Percentiles rank a stretch among this genome's conserved stretches.
Evolutionary conservation across 2,329 filamentous ascomycete species (phyloP).

Genomic region (Cladosporium sp.): DNA sequence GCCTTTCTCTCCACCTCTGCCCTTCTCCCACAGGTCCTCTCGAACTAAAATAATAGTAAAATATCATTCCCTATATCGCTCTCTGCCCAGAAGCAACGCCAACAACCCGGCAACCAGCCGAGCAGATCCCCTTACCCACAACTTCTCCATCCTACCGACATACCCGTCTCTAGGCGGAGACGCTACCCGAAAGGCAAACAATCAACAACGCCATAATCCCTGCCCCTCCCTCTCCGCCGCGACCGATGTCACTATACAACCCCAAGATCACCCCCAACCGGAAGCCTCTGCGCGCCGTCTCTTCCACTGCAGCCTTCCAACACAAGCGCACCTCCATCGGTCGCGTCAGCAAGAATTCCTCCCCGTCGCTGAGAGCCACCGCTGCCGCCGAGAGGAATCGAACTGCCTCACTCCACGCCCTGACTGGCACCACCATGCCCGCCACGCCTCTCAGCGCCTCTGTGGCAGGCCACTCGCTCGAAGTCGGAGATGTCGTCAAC

Average conservation of each 20-base stretch:
- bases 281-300: conserved; percentile 21
- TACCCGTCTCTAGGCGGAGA: not conserved
- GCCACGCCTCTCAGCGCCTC: conserved; percentile 2
- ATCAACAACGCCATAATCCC: not conserved
- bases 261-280: conserved; percentile 39
- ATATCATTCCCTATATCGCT: too few species aligned
- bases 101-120: not conserved
- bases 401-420: conserved; percentile 67
- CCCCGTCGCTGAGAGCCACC: conserved; percentile 40
- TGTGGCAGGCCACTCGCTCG: conserved; percentile 38
- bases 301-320: conserved; percentile 19
- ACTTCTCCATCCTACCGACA: not conserved
- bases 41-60: not conserved
- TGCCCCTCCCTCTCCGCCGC: not conserved
- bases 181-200: too few species aligned
- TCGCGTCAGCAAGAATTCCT: conserved; percentile 35
- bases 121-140: not conserved
- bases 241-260: conserved; percentile 1
- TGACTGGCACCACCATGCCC: conserved; percentile 45
- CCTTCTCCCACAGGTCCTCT: not conserved
- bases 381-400: conserved; percentile 51
- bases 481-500: conserved; percentile 79
- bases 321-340: conserved; percentile 37
- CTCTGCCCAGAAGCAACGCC: too few species aligned
- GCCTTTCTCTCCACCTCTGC: too few species aligned